phyloP scores from a whole-genome alignment of 2,329 filamentous ascomycete species.

The Neobulgaria alba region DNA sequence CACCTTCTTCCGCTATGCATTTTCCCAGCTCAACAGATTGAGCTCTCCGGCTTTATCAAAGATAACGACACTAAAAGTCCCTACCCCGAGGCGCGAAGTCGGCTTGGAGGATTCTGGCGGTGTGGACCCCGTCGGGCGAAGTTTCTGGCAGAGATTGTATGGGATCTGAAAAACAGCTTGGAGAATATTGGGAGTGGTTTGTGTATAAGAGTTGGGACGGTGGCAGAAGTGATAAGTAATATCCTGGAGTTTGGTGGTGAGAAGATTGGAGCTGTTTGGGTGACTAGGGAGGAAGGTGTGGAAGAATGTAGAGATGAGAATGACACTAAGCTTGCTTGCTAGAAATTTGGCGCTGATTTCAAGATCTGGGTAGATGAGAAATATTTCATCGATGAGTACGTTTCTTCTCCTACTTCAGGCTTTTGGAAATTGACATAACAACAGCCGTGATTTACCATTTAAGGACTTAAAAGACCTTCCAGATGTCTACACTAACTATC shows the following conservation, averaged over 20 bases:
- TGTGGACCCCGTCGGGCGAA: conserved; percentile 64
- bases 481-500: conserved; percentile 67
- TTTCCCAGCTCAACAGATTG: conserved; percentile 61
- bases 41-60: conserved; percentile 65
- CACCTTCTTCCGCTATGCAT: conserved; percentile 66
- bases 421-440: neutral
- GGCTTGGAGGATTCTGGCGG: conserved; percentile 60
- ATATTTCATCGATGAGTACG: conserved; percentile 72
- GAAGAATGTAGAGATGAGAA: conserved; percentile 62
- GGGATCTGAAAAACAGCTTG: conserved; percentile 59
- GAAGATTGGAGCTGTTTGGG: conserved; percentile 60
- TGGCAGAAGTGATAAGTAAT: conserved; percentile 49
- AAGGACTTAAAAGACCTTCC: conserved; percentile 51
- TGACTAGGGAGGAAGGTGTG: conserved; percentile 59
- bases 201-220: conserved; percentile 52
- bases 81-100: conserved; percentile 59
- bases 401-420: conserved; percentile 15
- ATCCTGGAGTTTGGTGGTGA: conserved; percentile 42
- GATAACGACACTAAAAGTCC: conserved; percentile 42
- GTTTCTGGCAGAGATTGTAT: conserved; percentile 65
- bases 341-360: conserved; percentile 49
- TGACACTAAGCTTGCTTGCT: conserved; percentile 44
- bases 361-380: conserved; percentile 66
- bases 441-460: conserved; percentile 58
- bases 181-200: conserved; percentile 52